Percentiles rank a stretch among this genome's conserved stretches.
Evolutionary conservation across 2,329 filamentous ascomycete genomes (phyloP).

Genomic region (Paecilomyces sp.): DNA sequence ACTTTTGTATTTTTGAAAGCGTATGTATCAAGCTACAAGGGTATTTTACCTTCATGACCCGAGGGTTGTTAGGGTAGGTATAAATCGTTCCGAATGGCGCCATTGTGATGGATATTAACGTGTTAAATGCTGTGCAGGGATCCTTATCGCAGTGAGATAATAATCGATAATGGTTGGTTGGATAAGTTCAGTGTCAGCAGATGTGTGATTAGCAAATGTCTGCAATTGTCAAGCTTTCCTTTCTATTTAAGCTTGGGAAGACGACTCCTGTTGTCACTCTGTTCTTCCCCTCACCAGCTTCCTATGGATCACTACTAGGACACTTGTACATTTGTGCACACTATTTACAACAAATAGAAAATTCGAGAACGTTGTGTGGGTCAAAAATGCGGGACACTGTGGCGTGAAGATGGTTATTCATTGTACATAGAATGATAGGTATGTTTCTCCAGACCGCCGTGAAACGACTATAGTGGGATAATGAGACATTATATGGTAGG

Average conservation of each 20-base stretch:
- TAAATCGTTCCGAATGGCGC: not conserved
- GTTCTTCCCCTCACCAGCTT: not conserved
- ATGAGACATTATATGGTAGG: not conserved
- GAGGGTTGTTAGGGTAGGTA: not conserved
- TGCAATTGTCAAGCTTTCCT: not conserved
- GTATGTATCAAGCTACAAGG: not conserved
- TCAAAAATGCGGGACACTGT: not conserved
- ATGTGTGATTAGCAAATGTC: not conserved
- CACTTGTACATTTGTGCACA: not conserved
- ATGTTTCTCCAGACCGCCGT: not conserved
- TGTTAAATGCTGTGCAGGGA: not conserved
- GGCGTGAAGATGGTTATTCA: not conserved
- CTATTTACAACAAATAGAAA: not conserved
- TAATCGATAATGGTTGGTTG: not conserved
- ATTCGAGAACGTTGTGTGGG: not conserved
- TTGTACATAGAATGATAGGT: not conserved
- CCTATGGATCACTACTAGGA: not conserved
- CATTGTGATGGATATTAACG: not conserved
- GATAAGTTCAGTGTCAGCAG: not conserved
- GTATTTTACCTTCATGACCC: not conserved
- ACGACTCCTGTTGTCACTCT: not conserved
- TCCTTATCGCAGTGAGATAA: not conserved
- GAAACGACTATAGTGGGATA: not conserved
- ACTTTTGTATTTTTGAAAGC: not conserved
- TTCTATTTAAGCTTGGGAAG: not conserved